A percentile compares a stretch with the other conserved stretches of the same genome.
These are phyloP conservation scores for Panicum hallii DNA, from an alignment of 202 grass and related monocot species.

Conservation along the genomic window DNA sequence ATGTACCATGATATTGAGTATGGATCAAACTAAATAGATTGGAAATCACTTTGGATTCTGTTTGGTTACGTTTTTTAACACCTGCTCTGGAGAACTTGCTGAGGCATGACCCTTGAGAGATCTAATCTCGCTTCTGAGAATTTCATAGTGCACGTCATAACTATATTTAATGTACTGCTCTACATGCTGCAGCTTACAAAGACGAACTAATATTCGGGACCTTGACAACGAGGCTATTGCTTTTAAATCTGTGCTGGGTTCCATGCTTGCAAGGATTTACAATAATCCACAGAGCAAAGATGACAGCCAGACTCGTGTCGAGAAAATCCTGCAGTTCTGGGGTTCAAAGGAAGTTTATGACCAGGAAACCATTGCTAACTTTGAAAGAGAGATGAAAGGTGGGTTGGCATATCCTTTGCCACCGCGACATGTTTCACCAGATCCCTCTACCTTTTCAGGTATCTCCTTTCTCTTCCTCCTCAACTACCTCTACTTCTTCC, in stretches of 20 bases:
- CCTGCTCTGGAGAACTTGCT: neutral
- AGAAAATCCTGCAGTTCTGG: constrained; percentile 97
- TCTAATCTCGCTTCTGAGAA: neutral
- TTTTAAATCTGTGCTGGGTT: constrained; percentile 76
- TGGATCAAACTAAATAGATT: neutral
- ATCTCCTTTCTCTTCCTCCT: constrained; percentile 10
- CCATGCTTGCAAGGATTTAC: constrained; percentile 89
- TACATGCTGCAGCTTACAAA: constrained; percentile 74
- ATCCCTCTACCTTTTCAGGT: constrained; percentile 59
- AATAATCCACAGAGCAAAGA: constrained; percentile 77
- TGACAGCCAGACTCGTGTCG: constrained; percentile 69
- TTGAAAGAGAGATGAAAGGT: constrained; percentile 91
- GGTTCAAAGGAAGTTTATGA: constrained; percentile 91
- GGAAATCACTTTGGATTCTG: neutral
- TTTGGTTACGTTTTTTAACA: constrained; percentile 21
- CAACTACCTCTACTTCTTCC: constrained; percentile 1
- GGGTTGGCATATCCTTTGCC: constrained; percentile 41
- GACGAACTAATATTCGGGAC: constrained; percentile 67
- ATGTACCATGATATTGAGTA: constrained; percentile 5
- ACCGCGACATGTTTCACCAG: constrained; percentile 46
- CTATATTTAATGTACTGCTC: constrained; percentile 22
- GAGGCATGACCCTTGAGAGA: neutral
- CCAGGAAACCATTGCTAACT: constrained; percentile 64
- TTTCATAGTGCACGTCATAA: neutral
- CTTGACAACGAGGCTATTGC: constrained; percentile 88